Base-by-base conservation (phyloP, 495 filamentous ascomycete genomes). In the Opeltia flavorubescens region DNA sequence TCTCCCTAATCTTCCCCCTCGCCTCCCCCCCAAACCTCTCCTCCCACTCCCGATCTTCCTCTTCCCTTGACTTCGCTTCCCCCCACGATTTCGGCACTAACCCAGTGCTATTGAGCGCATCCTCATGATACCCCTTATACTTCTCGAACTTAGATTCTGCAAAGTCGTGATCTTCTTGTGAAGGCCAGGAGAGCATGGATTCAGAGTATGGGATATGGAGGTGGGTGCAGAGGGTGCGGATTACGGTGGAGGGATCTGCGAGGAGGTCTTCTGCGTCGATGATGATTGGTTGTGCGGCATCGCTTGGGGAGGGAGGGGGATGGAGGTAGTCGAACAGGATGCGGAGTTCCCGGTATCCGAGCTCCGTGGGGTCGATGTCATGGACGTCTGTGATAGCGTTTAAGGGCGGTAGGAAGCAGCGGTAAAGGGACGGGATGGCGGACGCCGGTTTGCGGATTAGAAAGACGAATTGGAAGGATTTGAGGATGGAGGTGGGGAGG, bases 201-300 rank as follows among this genome's bases (percentile, higher is more conserved):
- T 71, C 69, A 18, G 57, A 56, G 62, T 80, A 96, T 12, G 77
- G 66, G 20, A 95, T 57, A 0, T 80, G 84, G 4, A 86, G 79
- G 52, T 73, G 77, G 39, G 71, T 66, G 62, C 89, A 95, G 59
- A 80, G 94, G 13, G 75, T 74, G 52, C 76, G 59, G 45, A 94
- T 75, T 47, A 81, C 78, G 27, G 67, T 68, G 24, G 71, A 69
- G 21, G 89, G 89, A 31, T 81, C 67, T 59, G 89, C 84, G 4
- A 96, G 77, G 53, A 96, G 69, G 52, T 95, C 88, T 57, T 95
- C 89, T 11, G 89, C 89, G 59, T 95, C 89, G 29, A 96, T 65
- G 13, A 95, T 75, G 44, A 25, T 8, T 4, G 46, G 46, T 13
- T 7, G 5, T 11, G 13, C 24, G 28, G 8, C 15, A 8, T 15